Percentiles rank a stretch among this genome's conserved stretches.
These are phyloP conservation scores for Penicillium subrubescens DNA, from an alignment of 495 filamentous ascomycete genomes.

Conservation along the genomic window DNA sequence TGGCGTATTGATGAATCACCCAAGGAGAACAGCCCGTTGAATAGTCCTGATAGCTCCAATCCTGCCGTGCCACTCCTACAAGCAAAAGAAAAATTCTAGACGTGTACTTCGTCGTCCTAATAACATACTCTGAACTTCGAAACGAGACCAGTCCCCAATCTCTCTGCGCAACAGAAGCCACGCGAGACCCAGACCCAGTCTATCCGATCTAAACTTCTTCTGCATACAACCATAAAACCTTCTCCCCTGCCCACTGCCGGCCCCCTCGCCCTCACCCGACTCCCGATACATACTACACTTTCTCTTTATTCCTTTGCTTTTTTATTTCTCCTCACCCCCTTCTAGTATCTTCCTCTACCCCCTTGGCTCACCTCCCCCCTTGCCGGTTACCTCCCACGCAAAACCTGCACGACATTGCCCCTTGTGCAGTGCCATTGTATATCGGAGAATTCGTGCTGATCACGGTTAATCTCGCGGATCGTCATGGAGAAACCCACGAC, in stretches of 20 bases:
- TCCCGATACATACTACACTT: background rate
- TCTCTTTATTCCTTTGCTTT: background rate
- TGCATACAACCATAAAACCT: constrained; percentile 31
- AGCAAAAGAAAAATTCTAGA: background rate
- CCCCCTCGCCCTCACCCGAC: background rate
- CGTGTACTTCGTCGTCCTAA: background rate
- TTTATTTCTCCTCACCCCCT: background rate
- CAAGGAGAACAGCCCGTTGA: background rate
- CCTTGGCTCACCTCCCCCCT: background rate
- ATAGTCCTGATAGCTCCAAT: background rate
- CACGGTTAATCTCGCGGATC: background rate
- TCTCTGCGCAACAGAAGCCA: constrained; percentile 23
- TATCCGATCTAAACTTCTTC: constrained; percentile 8
- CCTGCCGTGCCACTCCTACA: background rate
- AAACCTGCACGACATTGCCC: background rate
- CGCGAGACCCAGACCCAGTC: constrained; percentile 16
- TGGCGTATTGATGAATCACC: constrained; percentile 5
- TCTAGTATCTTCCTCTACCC: background rate
- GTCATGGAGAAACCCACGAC: constrained; percentile 20
- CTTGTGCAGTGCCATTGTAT: background rate
- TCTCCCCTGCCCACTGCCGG: background rate
- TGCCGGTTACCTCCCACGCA: background rate
- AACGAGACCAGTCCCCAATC: background rate
- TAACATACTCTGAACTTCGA: background rate
- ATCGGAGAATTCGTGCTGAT: background rate